A percentile compares a stretch with the other conserved stretches of the same genome.
These are phyloP conservation scores for Pavlovales sp. DNA, from an alignment of 208 protist species.

Conservation along the genomic window DNA sequence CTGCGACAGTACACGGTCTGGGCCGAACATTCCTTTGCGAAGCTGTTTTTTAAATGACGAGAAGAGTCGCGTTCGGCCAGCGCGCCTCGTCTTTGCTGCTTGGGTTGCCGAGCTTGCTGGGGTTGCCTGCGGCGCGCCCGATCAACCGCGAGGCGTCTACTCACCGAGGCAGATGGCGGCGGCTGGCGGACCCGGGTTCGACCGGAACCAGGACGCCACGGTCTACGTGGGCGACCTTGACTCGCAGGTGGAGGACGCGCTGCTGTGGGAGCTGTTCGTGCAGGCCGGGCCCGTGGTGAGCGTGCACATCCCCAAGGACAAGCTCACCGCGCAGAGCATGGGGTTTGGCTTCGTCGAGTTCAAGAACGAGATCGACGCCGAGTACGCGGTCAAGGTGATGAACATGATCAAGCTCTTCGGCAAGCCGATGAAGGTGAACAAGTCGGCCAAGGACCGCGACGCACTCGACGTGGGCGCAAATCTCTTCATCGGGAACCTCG, in stretches of 20 bases:
- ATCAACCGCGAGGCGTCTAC: too few species aligned
- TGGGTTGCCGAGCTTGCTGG: too few species aligned
- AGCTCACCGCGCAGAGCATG: constrained; percentile 70
- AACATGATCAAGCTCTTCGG: constrained; percentile 83
- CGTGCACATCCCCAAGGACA: constrained; percentile 82
- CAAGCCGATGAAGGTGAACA: constrained; percentile 75
- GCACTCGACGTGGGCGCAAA: constrained; percentile 77
- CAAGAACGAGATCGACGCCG: constrained; percentile 73
- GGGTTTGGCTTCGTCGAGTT: constrained; percentile 84
- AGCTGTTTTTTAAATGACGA: too few species aligned
- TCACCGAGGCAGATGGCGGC: too few species aligned
- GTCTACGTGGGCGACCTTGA: constrained; percentile 78
- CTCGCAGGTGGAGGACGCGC: constrained; percentile 68
- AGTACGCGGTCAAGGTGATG: constrained; percentile 84
- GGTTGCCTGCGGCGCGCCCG: too few species aligned
- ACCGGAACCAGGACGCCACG: constrained; percentile 80
- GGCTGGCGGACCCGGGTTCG: neutral
- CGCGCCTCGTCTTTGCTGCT: too few species aligned
- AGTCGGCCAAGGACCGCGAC: constrained; percentile 30
- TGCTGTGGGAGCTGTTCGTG: constrained; percentile 84
- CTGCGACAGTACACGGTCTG: too few species aligned
- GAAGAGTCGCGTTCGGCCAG: too few species aligned
- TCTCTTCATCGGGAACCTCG: constrained; percentile 84
- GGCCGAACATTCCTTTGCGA: too few species aligned
- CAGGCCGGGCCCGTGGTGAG: constrained; percentile 77